Evolutionary conservation across 768 basidiomycete species (phyloP).

Genomic region (Calvatia gigantea): DNA sequence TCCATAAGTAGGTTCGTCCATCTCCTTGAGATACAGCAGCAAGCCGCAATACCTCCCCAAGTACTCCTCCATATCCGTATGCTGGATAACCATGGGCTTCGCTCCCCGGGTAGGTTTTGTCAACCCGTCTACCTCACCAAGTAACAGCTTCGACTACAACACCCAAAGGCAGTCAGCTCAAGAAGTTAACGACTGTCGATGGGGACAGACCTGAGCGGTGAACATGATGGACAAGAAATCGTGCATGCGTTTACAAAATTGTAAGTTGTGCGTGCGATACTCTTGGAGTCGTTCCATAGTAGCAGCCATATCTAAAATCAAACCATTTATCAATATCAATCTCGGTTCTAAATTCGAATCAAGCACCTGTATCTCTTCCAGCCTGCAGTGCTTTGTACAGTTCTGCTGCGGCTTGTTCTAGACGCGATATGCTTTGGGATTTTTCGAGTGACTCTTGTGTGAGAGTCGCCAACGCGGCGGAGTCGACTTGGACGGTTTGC

Average conservation of each 20-base stretch:
- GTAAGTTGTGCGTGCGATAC: slow-evolving; percentile 83
- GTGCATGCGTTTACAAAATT: slow-evolving; percentile 89
- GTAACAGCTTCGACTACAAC: slow-evolving; percentile 60
- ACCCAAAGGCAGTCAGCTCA: neutral
- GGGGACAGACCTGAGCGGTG: slow-evolving; percentile 69
- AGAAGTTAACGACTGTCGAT: neutral
- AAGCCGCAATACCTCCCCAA: slow-evolving; percentile 87
- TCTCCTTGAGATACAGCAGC: slow-evolving; percentile 92
- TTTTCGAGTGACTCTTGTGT: slow-evolving; percentile 91
- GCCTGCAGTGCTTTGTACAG: slow-evolving; percentile 96
- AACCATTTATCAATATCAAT: neutral
- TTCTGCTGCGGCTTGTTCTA: slow-evolving; percentile 82
- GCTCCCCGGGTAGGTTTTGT: slow-evolving; percentile 34
- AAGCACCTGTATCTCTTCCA: slow-evolving; percentile 79
- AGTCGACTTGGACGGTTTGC: slow-evolving; percentile 95
- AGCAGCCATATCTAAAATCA: slow-evolving; percentile 81
- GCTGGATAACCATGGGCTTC: slow-evolving; percentile 50
- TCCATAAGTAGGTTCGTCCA: slow-evolving; percentile 87
- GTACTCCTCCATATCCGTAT: slow-evolving; percentile 75
- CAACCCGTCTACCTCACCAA: slow-evolving; percentile 61
- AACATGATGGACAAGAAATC: slow-evolving; percentile 93
- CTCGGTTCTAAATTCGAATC: neutral
- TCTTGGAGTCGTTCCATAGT: slow-evolving; percentile 92
- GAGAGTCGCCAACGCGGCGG: slow-evolving; percentile 66
- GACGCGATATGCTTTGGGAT: slow-evolving; percentile 61